These are phyloP conservation scores for Eucalyptus polyanthemos DNA, from an alignment of 345 rosid genomes.

Conservation along the genomic window DNA sequence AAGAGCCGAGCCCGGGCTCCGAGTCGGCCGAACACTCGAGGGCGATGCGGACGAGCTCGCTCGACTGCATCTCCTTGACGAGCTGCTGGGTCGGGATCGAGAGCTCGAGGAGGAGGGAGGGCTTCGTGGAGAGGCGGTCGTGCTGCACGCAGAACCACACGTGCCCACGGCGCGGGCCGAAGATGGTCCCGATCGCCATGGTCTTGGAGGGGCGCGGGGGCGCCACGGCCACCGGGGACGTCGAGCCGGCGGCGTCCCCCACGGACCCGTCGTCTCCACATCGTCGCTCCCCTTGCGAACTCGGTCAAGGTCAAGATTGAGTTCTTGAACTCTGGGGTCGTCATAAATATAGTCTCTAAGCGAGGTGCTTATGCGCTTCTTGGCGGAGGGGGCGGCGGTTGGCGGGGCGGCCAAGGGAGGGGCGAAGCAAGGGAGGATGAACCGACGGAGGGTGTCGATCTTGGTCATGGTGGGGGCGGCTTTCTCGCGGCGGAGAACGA, in stretches of 20 bases:
- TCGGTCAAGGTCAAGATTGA: not conserved
- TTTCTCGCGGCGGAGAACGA: not conserved
- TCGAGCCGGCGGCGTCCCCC: not conserved
- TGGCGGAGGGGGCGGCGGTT: conserved; percentile 5
- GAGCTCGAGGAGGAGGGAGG: conserved; percentile 70
- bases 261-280: not conserved
- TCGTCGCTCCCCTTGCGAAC: not conserved
- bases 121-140: conserved; percentile 60
- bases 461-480: not conserved
- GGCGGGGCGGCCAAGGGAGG: conserved; percentile 16
- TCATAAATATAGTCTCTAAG: conserved; percentile 38
- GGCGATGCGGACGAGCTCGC: conserved; percentile 65
- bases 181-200: conserved; percentile 77
- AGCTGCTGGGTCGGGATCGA: conserved; percentile 51
- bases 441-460: conserved; percentile 62
- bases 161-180: conserved; percentile 71
- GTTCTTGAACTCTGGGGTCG: not conserved
- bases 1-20: conserved; percentile 29
- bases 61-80: conserved; percentile 58
- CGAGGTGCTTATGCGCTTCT: conserved; percentile 73
- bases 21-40: conserved; percentile 30
- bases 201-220: conserved; percentile 59
- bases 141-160: conserved; percentile 86
- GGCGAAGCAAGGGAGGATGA: conserved; percentile 57
- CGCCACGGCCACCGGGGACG: not conserved